A percentile compares a stretch with the other conserved stretches of the same genome.
Evolutionary conservation across 257 asterid species (phyloP).

Genomic region (Jasminum sambac): DNA sequence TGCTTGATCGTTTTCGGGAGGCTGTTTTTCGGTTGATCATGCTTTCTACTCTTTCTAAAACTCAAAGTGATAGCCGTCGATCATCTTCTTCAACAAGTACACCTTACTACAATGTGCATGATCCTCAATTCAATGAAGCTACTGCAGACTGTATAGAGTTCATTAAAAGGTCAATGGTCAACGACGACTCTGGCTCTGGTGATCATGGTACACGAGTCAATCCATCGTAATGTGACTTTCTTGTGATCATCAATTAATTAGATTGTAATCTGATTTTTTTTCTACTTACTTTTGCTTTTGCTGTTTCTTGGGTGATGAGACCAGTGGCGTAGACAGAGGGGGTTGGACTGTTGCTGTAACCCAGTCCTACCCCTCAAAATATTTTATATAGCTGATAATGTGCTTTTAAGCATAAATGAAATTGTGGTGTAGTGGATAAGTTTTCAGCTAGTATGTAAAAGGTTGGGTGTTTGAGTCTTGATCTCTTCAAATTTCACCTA

Average conservation of each 20-base stretch:
- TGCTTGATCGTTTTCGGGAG: slow-evolving; percentile 48
- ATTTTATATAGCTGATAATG: no score
- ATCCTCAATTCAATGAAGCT: slow-evolving; percentile 41
- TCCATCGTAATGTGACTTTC: background rate
- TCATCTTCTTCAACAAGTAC: background rate
- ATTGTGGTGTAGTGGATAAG: no score
- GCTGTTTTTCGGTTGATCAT: slow-evolving; percentile 43
- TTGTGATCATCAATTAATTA: slow-evolving; percentile 13
- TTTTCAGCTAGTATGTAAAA: no score
- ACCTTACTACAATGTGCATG: slow-evolving; percentile 9
- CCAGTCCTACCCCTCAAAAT: no score
- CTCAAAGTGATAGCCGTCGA: background rate
- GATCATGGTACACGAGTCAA: background rate
- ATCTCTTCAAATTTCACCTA: no score
- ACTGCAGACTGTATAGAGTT: slow-evolving; percentile 53
- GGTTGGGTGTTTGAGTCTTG: no score
- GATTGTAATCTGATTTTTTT: background rate
- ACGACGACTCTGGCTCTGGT: slow-evolving; percentile 17
- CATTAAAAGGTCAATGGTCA: slow-evolving; percentile 35
- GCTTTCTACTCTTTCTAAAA: slow-evolving; percentile 42
- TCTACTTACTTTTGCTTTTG: background rate
- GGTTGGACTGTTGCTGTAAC: no score
- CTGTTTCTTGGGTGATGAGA: background rate
- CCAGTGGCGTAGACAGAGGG: background rate
- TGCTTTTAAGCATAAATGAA: no score